phyloP scores from a whole-genome alignment of 2,329 filamentous ascomycete genomes.

The Colletotrichum karsti region DNA sequence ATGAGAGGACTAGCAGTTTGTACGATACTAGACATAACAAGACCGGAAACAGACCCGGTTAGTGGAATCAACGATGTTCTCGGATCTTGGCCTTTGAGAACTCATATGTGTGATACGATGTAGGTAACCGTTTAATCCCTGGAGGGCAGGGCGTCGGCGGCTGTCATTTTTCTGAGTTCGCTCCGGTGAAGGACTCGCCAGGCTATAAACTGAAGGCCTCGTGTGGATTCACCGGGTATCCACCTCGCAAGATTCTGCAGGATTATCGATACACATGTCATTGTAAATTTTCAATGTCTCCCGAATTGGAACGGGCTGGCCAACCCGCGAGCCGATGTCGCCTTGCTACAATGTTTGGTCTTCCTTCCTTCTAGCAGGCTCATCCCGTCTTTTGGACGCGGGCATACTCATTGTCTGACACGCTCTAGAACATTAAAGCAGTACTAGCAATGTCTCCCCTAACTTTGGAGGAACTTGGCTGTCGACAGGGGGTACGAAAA shows the following conservation, averaged over 20 bases:
- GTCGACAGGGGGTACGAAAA: background rate
- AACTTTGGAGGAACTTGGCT: too few relatives aligned
- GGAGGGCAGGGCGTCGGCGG: background rate
- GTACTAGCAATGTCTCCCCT: too few relatives aligned
- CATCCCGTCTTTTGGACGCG: too few relatives aligned
- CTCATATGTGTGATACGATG: background rate
- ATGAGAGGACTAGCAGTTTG: background rate
- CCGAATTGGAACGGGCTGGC: too few relatives aligned
- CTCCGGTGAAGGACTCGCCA: background rate
- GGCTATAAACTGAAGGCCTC: background rate
- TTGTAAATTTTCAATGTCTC: too few relatives aligned
- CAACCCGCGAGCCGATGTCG: too few relatives aligned
- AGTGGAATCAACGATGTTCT: background rate
- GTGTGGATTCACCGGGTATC: background rate
- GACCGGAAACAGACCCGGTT: background rate
- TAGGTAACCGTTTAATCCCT: background rate
- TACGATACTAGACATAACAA: background rate
- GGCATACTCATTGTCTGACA: too few relatives aligned
- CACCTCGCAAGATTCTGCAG: slow-evolving; percentile 7
- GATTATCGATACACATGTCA: background rate
- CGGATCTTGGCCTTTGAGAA: background rate
- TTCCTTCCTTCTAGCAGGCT: too few relatives aligned
- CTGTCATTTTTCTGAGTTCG: background rate
- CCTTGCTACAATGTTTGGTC: too few relatives aligned
- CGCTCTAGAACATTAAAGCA: too few relatives aligned